These are phyloP conservation scores for Daedaleopsis nitida DNA, from an alignment of 768 basidiomycete genomes.

Conservation along the genomic window DNA sequence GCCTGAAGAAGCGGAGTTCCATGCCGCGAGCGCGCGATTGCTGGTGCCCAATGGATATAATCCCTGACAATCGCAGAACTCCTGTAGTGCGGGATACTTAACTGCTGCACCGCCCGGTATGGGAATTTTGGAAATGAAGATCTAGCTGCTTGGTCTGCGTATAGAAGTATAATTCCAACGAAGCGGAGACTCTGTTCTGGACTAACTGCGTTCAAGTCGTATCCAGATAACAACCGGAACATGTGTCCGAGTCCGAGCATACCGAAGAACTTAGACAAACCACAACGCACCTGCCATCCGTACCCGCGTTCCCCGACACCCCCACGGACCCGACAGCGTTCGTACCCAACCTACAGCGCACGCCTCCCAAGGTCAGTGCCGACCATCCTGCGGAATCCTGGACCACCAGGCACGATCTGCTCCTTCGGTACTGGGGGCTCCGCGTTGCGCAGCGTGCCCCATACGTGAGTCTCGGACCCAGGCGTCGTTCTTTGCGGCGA, in stretches of 20 bases:
- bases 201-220: neutral
- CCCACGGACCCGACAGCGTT: neutral
- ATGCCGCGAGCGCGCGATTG: no score
- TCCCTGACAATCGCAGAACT: no score
- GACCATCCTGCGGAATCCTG: constrained; percentile 6
- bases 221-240: neutral
- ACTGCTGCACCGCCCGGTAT: no score
- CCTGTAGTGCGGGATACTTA: no score
- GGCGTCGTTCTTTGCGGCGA: constrained; percentile 11
- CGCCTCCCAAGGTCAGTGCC: neutral
- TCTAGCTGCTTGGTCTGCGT: no score
- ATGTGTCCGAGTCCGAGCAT: neutral
- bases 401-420: constrained; percentile 5
- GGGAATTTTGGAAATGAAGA: no score
- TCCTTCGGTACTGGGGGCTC: constrained; percentile 9
- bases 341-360: neutral
- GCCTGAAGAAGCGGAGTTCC: neutral
- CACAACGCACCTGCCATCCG: neutral
- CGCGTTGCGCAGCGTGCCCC: constrained; percentile 8
- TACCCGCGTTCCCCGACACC: neutral
- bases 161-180: no score
- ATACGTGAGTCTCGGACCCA: constrained; percentile 8
- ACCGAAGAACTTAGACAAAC: neutral
- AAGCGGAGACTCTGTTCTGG: neutral
- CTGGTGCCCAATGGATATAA: no score